phyloP scores from a whole-genome alignment of 805 yeast species.

The Ogataea pilisensis region DNA sequence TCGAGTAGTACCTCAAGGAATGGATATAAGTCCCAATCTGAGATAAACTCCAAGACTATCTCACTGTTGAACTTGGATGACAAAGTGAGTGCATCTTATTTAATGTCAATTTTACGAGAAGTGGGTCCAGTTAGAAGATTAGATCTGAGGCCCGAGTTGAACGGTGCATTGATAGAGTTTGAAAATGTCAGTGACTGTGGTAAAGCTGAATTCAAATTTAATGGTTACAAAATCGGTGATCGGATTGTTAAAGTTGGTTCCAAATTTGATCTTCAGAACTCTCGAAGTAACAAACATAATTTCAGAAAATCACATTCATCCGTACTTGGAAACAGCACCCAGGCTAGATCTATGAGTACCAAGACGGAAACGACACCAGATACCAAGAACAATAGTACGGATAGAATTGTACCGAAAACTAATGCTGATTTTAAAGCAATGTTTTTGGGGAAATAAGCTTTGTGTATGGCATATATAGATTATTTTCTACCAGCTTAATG shows the following conservation, averaged over 20 bases:
- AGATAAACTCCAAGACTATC: constrained; percentile 16
- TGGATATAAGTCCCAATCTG: constrained; percentile 2
- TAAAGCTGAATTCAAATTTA: constrained; percentile 40
- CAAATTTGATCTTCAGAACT: constrained; percentile 27
- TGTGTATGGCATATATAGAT: too few relatives aligned
- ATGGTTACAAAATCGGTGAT: constrained; percentile 37
- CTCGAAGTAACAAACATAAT: not conserved
- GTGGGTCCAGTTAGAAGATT: constrained; percentile 39
- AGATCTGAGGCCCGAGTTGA: constrained; percentile 40
- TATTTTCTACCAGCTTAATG: too few relatives aligned
- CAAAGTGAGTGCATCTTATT: constrained; percentile 34
- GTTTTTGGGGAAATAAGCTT: constrained; percentile 23
- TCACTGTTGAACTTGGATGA: constrained; percentile 30
- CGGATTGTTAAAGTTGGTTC: constrained; percentile 28
- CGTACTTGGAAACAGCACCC: too few relatives aligned
- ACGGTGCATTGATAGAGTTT: constrained; percentile 50
- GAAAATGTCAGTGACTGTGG: constrained; percentile 44
- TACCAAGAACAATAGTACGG: not conserved
- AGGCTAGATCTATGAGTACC: not conserved
- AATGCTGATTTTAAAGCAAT: constrained; percentile 37
- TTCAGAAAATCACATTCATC: too few relatives aligned
- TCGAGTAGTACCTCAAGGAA: not conserved
- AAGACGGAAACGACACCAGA: not conserved
- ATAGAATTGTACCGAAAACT: constrained; percentile 18
- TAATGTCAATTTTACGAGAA: constrained; percentile 28